Evolutionary conservation across 768 basidiomycete genomes (phyloP).

Genomic region (Tricholoma sp.): DNA sequence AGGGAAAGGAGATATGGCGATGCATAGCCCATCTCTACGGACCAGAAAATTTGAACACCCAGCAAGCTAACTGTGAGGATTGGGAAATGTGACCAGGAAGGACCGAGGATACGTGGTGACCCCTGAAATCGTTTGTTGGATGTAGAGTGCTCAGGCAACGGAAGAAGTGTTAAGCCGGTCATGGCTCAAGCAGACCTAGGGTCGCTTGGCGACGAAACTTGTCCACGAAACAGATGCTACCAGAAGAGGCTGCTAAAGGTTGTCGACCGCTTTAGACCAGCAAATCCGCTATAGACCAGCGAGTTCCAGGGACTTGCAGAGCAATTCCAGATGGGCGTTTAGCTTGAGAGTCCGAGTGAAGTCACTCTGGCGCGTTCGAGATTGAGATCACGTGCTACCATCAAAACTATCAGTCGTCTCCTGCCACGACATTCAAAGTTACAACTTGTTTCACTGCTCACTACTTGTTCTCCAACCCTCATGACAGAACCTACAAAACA

Average conservation of each 20-base stretch:
- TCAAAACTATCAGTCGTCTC: too few relatives aligned
- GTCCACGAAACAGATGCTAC: too few relatives aligned
- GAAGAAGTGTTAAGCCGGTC: slow-evolving; percentile 9
- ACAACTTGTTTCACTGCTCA: neutral
- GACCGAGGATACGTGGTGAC: slow-evolving; percentile 58
- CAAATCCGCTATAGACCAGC: too few relatives aligned
- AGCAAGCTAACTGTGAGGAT: slow-evolving; percentile 73
- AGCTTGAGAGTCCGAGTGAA: too few relatives aligned
- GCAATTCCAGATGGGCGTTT: too few relatives aligned
- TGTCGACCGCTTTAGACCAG: neutral
- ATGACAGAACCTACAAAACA: slow-evolving; percentile 81
- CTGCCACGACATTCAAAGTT: neutral
- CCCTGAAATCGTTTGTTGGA: slow-evolving; percentile 27
- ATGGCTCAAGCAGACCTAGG: neutral
- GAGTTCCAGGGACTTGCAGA: too few relatives aligned
- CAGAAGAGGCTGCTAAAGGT: neutral
- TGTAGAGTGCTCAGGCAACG: neutral
- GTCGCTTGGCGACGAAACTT: too few relatives aligned
- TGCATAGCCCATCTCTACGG: slow-evolving; percentile 89
- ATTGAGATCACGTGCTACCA: neutral
- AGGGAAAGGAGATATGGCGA: slow-evolving; percentile 88
- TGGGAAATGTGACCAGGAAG: slow-evolving; percentile 61
- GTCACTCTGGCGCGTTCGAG: neutral
- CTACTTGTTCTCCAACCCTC: neutral
- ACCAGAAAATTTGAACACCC: slow-evolving; percentile 90